Evolutionary conservation across 108 stramenopile genomes (phyloP).

Genomic region (Skeletonema grethae): DNA sequence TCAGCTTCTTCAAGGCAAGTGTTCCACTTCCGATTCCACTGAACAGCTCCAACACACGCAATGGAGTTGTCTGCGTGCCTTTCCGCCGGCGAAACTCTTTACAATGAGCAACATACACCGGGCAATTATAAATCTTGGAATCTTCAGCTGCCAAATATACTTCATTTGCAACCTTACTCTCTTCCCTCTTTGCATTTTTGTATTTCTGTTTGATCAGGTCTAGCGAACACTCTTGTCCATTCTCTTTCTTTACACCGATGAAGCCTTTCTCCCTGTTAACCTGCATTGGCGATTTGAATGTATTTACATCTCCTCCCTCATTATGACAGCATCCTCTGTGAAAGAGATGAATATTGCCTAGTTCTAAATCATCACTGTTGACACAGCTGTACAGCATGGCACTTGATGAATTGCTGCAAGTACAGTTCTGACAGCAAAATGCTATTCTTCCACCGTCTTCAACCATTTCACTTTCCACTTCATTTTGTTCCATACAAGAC

Average conservation of each 20-base stretch:
- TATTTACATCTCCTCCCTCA: too few species aligned
- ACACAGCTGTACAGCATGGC: slow-evolving; percentile 13
- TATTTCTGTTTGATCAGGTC: too few species aligned
- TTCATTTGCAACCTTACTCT: too few species aligned
- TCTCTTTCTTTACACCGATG: too few species aligned
- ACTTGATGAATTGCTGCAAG: neutral
- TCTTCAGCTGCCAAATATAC: neutral
- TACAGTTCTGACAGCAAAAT: slow-evolving; percentile 13
- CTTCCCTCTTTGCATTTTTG: too few species aligned
- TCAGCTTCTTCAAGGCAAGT: slow-evolving; percentile 34
- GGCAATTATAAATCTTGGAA: slow-evolving; percentile 8
- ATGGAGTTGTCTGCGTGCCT: neutral
- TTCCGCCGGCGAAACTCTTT: slow-evolving; percentile 8
- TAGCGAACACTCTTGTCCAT: too few species aligned
- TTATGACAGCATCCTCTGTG: slow-evolving; percentile 29
- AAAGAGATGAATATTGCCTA: slow-evolving; percentile 27
- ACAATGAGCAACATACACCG: slow-evolving; percentile 9
- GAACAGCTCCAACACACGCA: slow-evolving; percentile 34
- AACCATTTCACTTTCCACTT: too few species aligned
- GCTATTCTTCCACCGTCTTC: neutral
- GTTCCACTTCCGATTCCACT: slow-evolving; percentile 39
- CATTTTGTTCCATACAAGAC: neutral
- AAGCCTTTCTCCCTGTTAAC: too few species aligned
- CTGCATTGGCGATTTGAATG: too few species aligned
- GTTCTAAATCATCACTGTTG: slow-evolving; percentile 6